Percentiles rank a stretch among this genome's conserved stretches.
phyloP scores from a whole-genome alignment of 108 stramenopile genomes.

The Cyclotella atomus region DNA sequence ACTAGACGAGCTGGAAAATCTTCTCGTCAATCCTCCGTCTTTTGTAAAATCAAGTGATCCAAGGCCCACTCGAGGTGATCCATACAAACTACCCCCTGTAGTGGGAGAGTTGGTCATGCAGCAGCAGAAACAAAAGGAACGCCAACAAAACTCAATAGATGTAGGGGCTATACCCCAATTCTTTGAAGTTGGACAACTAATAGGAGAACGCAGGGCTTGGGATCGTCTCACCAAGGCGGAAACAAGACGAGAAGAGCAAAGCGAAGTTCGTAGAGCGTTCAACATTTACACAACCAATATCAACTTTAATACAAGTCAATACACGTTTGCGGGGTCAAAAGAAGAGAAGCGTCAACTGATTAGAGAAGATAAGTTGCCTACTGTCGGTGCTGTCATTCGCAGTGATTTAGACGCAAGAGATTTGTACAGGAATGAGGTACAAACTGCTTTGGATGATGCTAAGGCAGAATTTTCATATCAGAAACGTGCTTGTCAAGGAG shows the following conservation, averaged over 20 bases:
- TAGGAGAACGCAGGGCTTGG: conserved; percentile 61
- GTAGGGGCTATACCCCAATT: conserved; percentile 38
- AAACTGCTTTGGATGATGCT: conserved; percentile 69
- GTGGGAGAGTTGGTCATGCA: conserved; percentile 31
- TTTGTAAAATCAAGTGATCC: conserved; percentile 38
- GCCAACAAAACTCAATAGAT: conserved; percentile 24
- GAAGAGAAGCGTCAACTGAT: conserved; percentile 57
- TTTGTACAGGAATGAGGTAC: conserved; percentile 73
- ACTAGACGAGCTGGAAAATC: conserved; percentile 23
- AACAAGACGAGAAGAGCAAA: conserved; percentile 32
- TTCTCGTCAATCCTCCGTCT: conserved; percentile 18
- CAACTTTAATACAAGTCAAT: conserved; percentile 42
- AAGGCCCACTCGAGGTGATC: conserved; percentile 24
- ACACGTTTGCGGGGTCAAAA: conserved; percentile 41
- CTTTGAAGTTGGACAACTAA: conserved; percentile 47
- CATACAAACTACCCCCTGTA: conserved; percentile 38
- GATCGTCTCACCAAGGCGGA: conserved; percentile 50
- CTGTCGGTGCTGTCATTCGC: conserved; percentile 65
- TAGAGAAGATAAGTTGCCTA: conserved; percentile 64
- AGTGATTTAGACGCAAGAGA: conserved; percentile 81
- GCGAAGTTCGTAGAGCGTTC: conserved; percentile 55
- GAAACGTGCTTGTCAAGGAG: conserved; percentile 20
- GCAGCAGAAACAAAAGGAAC: conserved; percentile 41
- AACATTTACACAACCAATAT: conserved; percentile 64
- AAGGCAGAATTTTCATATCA: conserved; percentile 64